Percentiles rank a stretch among this genome's conserved stretches.
Evolutionary conservation across 306 rosid species (phyloP).

Genomic region (Dalbergia cochinchinensis): DNA sequence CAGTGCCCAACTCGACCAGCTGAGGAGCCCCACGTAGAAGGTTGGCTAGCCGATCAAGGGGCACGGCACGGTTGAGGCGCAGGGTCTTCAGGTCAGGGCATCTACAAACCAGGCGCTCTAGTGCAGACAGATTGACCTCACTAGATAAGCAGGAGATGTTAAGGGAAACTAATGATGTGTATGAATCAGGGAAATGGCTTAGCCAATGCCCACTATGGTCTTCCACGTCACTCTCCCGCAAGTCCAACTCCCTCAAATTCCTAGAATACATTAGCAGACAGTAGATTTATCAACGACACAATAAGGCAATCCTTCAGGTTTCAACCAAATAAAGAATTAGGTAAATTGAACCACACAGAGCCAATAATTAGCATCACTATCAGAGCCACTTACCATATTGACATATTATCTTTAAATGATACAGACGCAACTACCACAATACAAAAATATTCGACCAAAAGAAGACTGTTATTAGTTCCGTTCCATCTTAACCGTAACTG

Average conservation of each 20-base stretch:
- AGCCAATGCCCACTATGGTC: conserved; percentile 95
- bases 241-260: conserved; percentile 85
- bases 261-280: conserved; percentile 58
- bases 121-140: conserved; percentile 80
- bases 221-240: conserved; percentile 93
- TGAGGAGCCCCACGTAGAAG: conserved; percentile 76
- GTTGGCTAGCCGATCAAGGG: conserved; percentile 75
- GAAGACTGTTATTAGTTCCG: not conserved
- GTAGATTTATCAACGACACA: conserved; percentile 12
- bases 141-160: conserved; percentile 81
- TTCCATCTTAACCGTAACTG: not conserved
- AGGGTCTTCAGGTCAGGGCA: conserved; percentile 84
- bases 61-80: conserved; percentile 84
- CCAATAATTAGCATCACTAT: not conserved
- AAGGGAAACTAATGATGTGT: conserved; percentile 86
- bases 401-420: not conserved
- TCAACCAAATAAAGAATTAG: not conserved
- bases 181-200: conserved; percentile 88
- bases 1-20: conserved; percentile 87
- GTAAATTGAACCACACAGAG: not conserved
- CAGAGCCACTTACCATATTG: not conserved
- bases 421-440: not conserved
- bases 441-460: not conserved
- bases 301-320: not conserved
- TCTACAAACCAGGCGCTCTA: conserved; percentile 87